Base-by-base conservation (phyloP, 345 rosid genomes). In the Camelina sativa region DNA sequence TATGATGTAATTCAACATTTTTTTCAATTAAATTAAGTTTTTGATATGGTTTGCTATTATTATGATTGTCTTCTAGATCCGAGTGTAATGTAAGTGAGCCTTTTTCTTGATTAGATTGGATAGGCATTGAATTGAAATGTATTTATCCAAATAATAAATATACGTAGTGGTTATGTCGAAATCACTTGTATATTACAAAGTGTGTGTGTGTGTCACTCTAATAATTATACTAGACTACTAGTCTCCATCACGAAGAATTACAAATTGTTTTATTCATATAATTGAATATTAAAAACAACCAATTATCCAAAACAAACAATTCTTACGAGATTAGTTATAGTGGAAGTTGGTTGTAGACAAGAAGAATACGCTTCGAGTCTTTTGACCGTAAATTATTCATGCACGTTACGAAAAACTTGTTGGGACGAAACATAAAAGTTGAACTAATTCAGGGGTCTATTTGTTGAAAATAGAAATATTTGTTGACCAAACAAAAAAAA, bases 341-440 rank as follows among this genome's bases (percentile, higher is more conserved):
- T 76, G 80, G 76, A 76, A 71, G 76, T 77, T 64, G 72, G 72
- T 71, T 58, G 30, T 46, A 3, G 76, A 64, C 71, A 76, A 13
- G 41, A 76, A 13, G 41, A 51, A 60, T n/a, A 51, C 59, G 56
- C 73, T 67, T 46, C 30, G 62, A 28, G 30, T 28, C 30, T 28
- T 67, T 47, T 50, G 62, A 60, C 46, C 12, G 34, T 25, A 2
- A 38, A 52, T 28, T 28, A 28, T 28, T 28, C 30, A 56, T 47
- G 16, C 6, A 64, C 11, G 2, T 38, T 28, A 28, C 9, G 19
- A 50, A 51, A 53, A 66, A 53, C n/a, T 52, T 23, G 46, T 59
- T 23, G 58, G 73, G 66, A 0, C 4, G 7, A 48, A 48, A 28
- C 25, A 37, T 30, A 41, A 48, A 65, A 64, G 12, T 1, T 30